Percentiles rank a stretch among this genome's conserved stretches.
phyloP scores from a whole-genome alignment of 2,329 filamentous ascomycete genomes.

The Colletotrichum sp. region DNA sequence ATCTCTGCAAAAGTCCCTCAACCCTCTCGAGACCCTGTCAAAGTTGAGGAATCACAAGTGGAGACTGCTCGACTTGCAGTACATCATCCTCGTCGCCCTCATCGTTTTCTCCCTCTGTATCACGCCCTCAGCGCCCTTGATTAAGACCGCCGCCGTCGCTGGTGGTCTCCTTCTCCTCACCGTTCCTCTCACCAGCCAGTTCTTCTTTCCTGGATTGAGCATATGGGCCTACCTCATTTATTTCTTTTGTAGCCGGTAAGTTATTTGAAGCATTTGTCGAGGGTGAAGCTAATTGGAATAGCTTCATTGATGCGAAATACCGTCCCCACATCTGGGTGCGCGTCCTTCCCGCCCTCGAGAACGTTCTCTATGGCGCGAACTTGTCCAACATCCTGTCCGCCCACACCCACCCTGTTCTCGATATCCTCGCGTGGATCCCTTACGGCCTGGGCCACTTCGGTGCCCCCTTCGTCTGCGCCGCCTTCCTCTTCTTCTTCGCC shows the following conservation, averaged over 20 bases:
- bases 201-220: constrained; percentile 85
- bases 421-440: constrained; percentile 90
- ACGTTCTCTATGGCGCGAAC: constrained; percentile 95
- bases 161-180: constrained; percentile 73
- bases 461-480: constrained; percentile 79
- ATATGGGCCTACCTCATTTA: constrained; percentile 88
- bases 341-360: constrained; percentile 91
- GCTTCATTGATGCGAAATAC: constrained; percentile 88
- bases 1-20: constrained; percentile 81
- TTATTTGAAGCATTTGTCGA: constrained; percentile 24
- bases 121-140: constrained; percentile 78
- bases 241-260: constrained; percentile 93
- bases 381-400: constrained; percentile 94
- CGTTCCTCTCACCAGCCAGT: constrained; percentile 86
- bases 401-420: constrained; percentile 82
- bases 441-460: constrained; percentile 93
- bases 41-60: constrained; percentile 80
- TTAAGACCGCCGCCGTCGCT: constrained; percentile 76
- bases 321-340: constrained; percentile 95
- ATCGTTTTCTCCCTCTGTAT: constrained; percentile 85
- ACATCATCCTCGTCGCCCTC: constrained; percentile 74
- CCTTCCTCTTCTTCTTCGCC: constrained; percentile 84
- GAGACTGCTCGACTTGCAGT: constrained; percentile 85
- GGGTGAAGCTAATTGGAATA: constrained; percentile 37
- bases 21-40: constrained; percentile 77